Conservation (phyloP, 2,329 filamentous ascomycete species). For the Triangularia verruculosa region DNA sequence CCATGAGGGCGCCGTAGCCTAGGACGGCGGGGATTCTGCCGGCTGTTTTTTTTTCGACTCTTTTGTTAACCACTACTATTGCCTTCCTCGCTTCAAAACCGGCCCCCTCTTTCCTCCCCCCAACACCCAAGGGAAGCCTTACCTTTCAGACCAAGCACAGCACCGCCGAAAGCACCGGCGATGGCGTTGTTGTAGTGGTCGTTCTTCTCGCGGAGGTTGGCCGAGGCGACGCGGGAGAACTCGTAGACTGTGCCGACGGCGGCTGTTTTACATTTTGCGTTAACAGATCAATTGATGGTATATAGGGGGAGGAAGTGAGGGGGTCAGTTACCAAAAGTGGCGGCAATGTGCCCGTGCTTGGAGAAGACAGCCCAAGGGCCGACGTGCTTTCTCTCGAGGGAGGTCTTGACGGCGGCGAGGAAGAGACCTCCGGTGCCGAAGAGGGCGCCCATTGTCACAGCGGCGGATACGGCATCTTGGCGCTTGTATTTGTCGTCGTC, state of each 20-base stretch:
- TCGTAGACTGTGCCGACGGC: slow-evolving; percentile 71
- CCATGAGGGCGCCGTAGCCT: slow-evolving; percentile 60
- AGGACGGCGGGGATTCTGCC: slow-evolving; percentile 68
- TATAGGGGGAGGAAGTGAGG: not conserved
- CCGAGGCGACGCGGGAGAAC: slow-evolving; percentile 72
- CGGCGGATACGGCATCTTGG: slow-evolving; percentile 56
- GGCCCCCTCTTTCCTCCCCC: not conserved
- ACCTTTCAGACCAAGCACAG: slow-evolving; percentile 71
- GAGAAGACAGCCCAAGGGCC: slow-evolving; percentile 79
- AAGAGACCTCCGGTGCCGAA: slow-evolving; percentile 59
- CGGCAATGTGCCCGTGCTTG: slow-evolving; percentile 68
- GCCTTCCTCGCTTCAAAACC: too few species aligned
- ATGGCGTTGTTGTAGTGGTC: slow-evolving; percentile 72
- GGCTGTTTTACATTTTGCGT: too few species aligned
- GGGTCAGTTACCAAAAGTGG: slow-evolving; percentile 51
- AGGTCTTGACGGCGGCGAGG: slow-evolving; percentile 68
- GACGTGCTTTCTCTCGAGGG: slow-evolving; percentile 76
- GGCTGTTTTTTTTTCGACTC: slow-evolving; percentile 39
- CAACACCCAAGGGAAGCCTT: slow-evolving; percentile 33
- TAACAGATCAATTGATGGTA: not conserved
- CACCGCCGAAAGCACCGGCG: slow-evolving; percentile 73
- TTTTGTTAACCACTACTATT: not conserved
- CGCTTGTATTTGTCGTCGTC: slow-evolving; percentile 35
- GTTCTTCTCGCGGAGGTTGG: slow-evolving; percentile 83
- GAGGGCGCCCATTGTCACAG: slow-evolving; percentile 53